Evolutionary conservation across 768 basidiomycete species (phyloP).

Genomic region (Lactarius vividus): DNA sequence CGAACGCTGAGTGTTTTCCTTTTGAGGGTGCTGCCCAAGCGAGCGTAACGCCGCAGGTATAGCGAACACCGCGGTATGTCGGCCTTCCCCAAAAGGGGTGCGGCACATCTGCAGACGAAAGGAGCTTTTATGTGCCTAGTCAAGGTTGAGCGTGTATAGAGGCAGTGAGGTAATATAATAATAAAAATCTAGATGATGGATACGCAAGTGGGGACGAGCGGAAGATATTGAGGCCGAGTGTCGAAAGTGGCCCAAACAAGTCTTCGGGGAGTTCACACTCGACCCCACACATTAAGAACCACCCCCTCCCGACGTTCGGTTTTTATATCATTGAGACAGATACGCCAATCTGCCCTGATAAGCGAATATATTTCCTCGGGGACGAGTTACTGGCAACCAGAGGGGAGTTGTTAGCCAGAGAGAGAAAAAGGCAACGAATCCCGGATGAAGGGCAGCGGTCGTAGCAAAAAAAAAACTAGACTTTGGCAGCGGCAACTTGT

Average conservation of each 20-base stretch:
- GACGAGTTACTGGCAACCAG: too few species aligned
- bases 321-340: not conserved
- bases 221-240: not conserved
- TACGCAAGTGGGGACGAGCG: not conserved
- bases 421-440: too few species aligned
- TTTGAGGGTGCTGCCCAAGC: not conserved
- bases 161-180: not conserved
- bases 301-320: not conserved
- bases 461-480: too few species aligned
- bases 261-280: not conserved
- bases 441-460: too few species aligned
- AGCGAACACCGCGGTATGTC: not conserved
- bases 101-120: too few species aligned
- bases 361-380: not conserved
- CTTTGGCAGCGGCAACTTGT: too few species aligned
- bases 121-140: too few species aligned
- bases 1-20: not conserved
- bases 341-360: not conserved
- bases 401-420: too few species aligned
- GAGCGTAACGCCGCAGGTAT: not conserved
- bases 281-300: not conserved
- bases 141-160: not conserved
- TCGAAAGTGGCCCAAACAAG: not conserved
- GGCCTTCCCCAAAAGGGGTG: not conserved
- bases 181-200: not conserved